Evolutionary conservation across 2,329 filamentous ascomycete genomes (phyloP).

Genomic region (Botrytis galanthina): DNA sequence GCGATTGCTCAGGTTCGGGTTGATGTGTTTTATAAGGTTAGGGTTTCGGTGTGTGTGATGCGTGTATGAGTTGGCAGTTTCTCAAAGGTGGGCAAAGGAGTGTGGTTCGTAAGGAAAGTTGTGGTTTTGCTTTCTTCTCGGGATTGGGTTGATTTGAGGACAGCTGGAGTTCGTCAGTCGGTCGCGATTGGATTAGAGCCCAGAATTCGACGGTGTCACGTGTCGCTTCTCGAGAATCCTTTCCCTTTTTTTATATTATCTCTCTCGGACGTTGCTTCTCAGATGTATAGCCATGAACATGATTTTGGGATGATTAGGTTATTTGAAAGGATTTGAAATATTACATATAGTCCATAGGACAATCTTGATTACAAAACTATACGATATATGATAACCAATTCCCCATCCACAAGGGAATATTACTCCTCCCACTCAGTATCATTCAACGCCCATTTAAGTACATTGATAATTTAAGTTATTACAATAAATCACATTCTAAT

Average conservation of each 20-base stretch:
- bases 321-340: not conserved
- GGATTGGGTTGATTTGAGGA: slow-evolving; percentile 23
- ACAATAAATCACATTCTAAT: not conserved
- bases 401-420: not conserved
- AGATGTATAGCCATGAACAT: not conserved
- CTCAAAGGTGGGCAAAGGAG: slow-evolving; percentile 31
- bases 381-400: slow-evolving; percentile 3
- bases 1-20: slow-evolving; percentile 18
- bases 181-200: slow-evolving; percentile 6
- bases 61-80: slow-evolving; percentile 21
- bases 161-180: slow-evolving; percentile 21
- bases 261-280: not conserved
- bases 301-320: not conserved
- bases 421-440: slow-evolving; percentile 15
- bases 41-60: slow-evolving; percentile 14
- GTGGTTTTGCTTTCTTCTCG: not conserved
- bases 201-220: not conserved
- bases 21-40: slow-evolving; percentile 18
- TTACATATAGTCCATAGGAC: slow-evolving; percentile 16
- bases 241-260: not conserved
- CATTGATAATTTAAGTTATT: not conserved
- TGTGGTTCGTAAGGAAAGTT: slow-evolving; percentile 34
- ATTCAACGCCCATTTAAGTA: slow-evolving; percentile 5
- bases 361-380: slow-evolving; percentile 23
- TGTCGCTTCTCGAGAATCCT: not conserved